phyloP scores from a whole-genome alignment of 2,329 filamentous ascomycete genomes.

The Fusarium sp. region DNA sequence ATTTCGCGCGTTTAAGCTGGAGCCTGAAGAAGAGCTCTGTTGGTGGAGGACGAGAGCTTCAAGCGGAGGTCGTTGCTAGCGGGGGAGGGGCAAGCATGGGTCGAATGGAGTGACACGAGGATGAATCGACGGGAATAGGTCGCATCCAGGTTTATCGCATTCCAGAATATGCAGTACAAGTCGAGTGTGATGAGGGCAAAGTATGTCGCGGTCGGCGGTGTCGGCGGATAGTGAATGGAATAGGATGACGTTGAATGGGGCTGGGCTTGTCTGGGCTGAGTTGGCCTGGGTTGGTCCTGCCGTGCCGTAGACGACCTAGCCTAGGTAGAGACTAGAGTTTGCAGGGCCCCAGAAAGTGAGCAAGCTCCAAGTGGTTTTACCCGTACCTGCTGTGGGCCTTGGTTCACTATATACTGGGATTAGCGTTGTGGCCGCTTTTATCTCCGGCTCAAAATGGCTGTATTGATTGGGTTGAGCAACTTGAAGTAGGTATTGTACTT shows the following conservation, averaged over 20 bases:
- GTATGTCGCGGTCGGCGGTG: constrained; percentile 37
- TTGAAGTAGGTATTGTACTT: too few species aligned
- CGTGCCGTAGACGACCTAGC: neutral
- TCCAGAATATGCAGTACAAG: constrained; percentile 17
- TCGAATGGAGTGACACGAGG: constrained; percentile 24
- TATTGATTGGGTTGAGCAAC: neutral
- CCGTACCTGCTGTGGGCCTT: constrained; percentile 24
- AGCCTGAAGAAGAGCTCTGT: constrained; percentile 36
- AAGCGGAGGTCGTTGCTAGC: constrained; percentile 38
- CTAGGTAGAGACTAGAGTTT: constrained; percentile 4
- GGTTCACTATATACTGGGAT: constrained; percentile 3
- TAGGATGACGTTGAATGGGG: constrained; percentile 47
- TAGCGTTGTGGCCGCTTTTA: constrained; percentile 13
- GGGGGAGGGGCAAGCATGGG: constrained; percentile 44
- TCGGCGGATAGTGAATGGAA: constrained; percentile 38
- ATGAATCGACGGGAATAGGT: constrained; percentile 17
- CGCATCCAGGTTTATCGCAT: constrained; percentile 43
- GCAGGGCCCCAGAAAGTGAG: neutral
- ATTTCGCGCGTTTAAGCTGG: constrained; percentile 37
- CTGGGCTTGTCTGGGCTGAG: constrained; percentile 29
- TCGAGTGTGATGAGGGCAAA: constrained; percentile 7
- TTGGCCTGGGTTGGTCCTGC: constrained; percentile 18
- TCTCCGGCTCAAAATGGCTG: neutral
- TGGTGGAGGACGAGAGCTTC: constrained; percentile 39
- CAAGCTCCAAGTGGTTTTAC: constrained; percentile 23